Conservation (phyloP, 129 eudicot genomes). For the Lonicera japonica region DNA sequence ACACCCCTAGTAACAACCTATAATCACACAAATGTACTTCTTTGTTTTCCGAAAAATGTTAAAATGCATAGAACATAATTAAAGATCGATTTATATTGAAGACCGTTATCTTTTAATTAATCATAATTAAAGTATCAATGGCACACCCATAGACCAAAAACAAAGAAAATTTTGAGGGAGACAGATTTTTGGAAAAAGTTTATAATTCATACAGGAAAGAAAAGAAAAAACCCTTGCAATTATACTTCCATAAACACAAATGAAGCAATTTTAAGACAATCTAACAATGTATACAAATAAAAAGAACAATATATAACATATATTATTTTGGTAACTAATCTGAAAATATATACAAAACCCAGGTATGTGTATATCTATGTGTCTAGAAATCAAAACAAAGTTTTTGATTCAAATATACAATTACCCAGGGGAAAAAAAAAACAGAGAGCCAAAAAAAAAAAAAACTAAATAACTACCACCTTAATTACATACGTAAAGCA, state of each 20-base stretch:
- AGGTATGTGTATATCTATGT: not conserved
- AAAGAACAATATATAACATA: not conserved
- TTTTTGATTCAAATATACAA: not conserved
- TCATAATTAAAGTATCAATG: too few species aligned
- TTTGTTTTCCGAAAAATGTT: too few species aligned
- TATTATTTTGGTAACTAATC: not conserved
- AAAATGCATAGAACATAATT: too few species aligned
- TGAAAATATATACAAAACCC: not conserved
- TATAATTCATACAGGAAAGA: too few species aligned
- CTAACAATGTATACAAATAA: not conserved
- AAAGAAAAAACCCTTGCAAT: not conserved
- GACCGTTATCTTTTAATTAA: too few species aligned
- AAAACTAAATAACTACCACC: not conserved
- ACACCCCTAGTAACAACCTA: too few species aligned
- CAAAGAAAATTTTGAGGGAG: too few species aligned
- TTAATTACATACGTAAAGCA: not conserved
- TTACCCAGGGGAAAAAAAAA: not conserved
- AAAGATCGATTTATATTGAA: too few species aligned
- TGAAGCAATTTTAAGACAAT: not conserved
- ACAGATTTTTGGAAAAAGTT: too few species aligned
- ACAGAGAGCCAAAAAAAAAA: not conserved
- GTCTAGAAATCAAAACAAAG: not conserved
- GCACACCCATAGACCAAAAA: too few species aligned
- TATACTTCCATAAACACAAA: too few species aligned
- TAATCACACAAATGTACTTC: too few species aligned